phyloP scores from a whole-genome alignment of 208 protist species.

The Wallacemonas sp. region DNA sequence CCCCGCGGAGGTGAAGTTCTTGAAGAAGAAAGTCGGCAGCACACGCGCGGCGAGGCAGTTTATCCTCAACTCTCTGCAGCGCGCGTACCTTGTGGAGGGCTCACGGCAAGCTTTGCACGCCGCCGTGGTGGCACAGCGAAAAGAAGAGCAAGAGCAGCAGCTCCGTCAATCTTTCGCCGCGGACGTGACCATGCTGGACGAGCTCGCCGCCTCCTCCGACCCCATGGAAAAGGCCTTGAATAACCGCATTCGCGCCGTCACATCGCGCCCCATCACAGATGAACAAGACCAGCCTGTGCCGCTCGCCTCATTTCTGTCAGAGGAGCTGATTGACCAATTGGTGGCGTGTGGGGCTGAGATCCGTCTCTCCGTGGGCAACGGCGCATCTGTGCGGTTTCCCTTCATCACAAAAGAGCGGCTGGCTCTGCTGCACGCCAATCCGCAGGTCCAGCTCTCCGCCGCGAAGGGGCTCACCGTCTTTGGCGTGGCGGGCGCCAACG shows the following conservation, averaged over 20 bases:
- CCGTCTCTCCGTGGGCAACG: slow-evolving; percentile 18
- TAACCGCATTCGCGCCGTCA: neutral
- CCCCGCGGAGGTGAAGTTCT: slow-evolving; percentile 10
- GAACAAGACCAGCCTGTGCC: neutral
- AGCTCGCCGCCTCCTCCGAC: neutral
- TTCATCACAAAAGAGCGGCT: slow-evolving; percentile 72
- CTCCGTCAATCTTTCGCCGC: neutral
- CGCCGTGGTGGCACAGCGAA: slow-evolving; percentile 5
- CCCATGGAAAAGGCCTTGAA: neutral
- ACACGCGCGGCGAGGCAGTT: slow-evolving; percentile 4
- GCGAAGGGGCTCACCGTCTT: slow-evolving; percentile 54
- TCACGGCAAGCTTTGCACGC: slow-evolving; percentile 17
- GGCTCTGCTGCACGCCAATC: slow-evolving; percentile 42
- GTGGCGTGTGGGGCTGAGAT: slow-evolving; percentile 31
- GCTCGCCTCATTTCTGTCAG: slow-evolving; percentile 10
- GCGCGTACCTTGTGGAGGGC: slow-evolving; percentile 25
- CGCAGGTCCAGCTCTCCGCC: slow-evolving; percentile 52
- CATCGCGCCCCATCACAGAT: neutral
- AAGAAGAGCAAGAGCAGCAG: slow-evolving; percentile 19
- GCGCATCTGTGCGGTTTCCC: slow-evolving; percentile 47
- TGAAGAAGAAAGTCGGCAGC: slow-evolving; percentile 5
- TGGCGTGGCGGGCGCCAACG: slow-evolving; percentile 57
- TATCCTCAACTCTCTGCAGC: slow-evolving; percentile 24
- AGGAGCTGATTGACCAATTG: slow-evolving; percentile 17
- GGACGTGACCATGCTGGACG: neutral